Base-by-base conservation (phyloP, 176 grass and related monocot genomes). In the Miscanthus lutarioriparius region DNA sequence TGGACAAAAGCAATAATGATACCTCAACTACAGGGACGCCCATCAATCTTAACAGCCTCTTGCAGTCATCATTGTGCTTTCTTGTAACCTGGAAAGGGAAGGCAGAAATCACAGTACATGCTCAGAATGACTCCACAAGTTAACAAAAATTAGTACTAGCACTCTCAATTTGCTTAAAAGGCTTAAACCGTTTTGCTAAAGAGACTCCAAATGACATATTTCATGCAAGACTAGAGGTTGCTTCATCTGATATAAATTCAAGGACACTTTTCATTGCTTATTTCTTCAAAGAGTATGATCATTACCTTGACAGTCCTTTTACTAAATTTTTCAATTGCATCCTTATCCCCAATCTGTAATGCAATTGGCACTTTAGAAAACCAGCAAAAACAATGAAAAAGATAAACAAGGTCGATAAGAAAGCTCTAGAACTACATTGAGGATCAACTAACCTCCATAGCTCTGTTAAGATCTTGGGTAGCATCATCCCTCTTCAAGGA, bases 231-330 rank as follows among this genome's bases (percentile, higher is more conserved):
- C 2, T 69, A 49, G 32, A 69, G 26, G 26, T 2, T 83, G 30
- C 22, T 90, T 67, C 65, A 74, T 77, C 47, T 12, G 11, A 80
- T 83, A 73, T 45, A 77, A 82, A 77, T 72, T 17, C 36, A 66
- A 62, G 20, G 23, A 39, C 4, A 56, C 8, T 43, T 14, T 8
- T 44, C 6, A 75, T 78, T 67, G 78, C 12, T 10, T 63, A 75
- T 53, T 79, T 83, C 7, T 17, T 70, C 28, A 90, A 30, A 86
- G 26, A 61, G 38, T 45, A 64, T 11, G 4, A 72, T 27, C 26
- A 83, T 64, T 89, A 98, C 93, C 91, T 89, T 94, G 6, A 98
- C 91, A 49, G 91, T 98, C 80, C 91, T 93, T 92, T 98, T 95
- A 89, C 93, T 98, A 73, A 90, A 89, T 47, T 95, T 98, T 84